Evolutionary conservation across 2,329 filamentous ascomycete genomes (phyloP).

Genomic region (Fusarium sp.): DNA sequence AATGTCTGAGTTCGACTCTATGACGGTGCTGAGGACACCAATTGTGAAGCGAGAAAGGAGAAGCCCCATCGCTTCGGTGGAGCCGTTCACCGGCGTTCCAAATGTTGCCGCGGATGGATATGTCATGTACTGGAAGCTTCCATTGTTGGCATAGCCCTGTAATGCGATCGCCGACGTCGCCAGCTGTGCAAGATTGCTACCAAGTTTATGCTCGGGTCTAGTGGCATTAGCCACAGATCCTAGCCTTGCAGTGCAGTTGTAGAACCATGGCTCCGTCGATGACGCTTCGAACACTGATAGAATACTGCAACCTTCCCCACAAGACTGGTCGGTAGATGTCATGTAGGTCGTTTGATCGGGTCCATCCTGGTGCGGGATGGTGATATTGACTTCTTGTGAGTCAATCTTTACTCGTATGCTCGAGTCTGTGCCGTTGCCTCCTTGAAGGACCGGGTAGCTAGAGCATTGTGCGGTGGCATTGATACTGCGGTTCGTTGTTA

Average conservation of each 20-base stretch:
- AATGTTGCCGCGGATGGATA: neutral
- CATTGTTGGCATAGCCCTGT: conserved; percentile 7
- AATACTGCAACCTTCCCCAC: conserved; percentile 23
- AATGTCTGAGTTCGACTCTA: conserved; percentile 3
- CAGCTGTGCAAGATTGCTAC: conserved; percentile 2
- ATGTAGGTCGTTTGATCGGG: conserved; percentile 9
- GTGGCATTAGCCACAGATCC: conserved; percentile 6
- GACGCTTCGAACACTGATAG: conserved; percentile 26
- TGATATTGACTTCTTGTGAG: neutral
- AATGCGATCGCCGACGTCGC: conserved; percentile 25
- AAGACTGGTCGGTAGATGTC: conserved; percentile 5
- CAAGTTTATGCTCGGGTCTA: conserved; percentile 6
- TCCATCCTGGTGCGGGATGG: neutral
- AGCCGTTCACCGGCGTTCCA: neutral
- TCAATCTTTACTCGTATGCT: neutral
- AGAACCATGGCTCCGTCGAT: conserved; percentile 19
- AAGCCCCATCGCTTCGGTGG: neutral
- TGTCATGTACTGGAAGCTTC: neutral
- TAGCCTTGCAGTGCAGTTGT: conserved; percentile 23
- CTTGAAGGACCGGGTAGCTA: neutral
- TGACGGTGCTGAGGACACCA: neutral
- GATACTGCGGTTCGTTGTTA: conserved; percentile 11
- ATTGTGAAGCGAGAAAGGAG: conserved; percentile 12
- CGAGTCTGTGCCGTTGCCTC: conserved; percentile 10
- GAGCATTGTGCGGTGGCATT: conserved; percentile 5